Base-by-base conservation (phyloP, 306 rosid species). In the Spatholobus suberectus region DNA sequence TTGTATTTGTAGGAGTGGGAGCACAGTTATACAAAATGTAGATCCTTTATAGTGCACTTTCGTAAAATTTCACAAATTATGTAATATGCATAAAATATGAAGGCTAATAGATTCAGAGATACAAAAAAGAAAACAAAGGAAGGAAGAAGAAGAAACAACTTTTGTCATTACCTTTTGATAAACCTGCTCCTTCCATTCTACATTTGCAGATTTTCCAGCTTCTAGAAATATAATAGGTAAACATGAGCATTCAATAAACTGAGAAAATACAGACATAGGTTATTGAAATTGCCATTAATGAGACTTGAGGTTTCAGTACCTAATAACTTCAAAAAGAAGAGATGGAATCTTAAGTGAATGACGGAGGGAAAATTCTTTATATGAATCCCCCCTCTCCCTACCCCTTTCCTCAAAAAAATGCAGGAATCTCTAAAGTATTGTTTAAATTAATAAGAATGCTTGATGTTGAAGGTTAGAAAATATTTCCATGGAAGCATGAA, bases 141-240 rank as follows among this genome's bases (percentile, higher is more conserved):
- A 46, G 5, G 5, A 68, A 32, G 21, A 38, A 52, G 20, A 54
- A 26, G 14, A 62, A 35, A 70, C 27, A 70, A 17, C 37, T 11
- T 59, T 57, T 12, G 43, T 72, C 8, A 40, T 77, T 84, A 87
- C 88, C 86, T 26, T 49, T 51, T 81, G 29, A 68, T 72, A 81
- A 32, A 59, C 2, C 13, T 26, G 67, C 76, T 77, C 82, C 52
- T 81, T 83, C 88, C 82, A 77, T 8, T 84, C 82, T 24, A 1
- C 24, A 72, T 71, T 58, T 81, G 65, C 63, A 18, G 18, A 62
- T 20, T 51, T 79, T 79, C 18, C 76, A 21, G 40, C 58, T 83
- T 70, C 80, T 57, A 49, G 18, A 79, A 62, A 69, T 67, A 76
- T 59, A 18, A 69, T n/a, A 34, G 69, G 10, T 47, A 58, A 38